A percentile compares a stretch with the other conserved stretches of the same genome.
These are phyloP conservation scores for Gracilaria vermiculophylla DNA, from an alignment of 23 red algal genomes.

Conservation along the genomic window DNA sequence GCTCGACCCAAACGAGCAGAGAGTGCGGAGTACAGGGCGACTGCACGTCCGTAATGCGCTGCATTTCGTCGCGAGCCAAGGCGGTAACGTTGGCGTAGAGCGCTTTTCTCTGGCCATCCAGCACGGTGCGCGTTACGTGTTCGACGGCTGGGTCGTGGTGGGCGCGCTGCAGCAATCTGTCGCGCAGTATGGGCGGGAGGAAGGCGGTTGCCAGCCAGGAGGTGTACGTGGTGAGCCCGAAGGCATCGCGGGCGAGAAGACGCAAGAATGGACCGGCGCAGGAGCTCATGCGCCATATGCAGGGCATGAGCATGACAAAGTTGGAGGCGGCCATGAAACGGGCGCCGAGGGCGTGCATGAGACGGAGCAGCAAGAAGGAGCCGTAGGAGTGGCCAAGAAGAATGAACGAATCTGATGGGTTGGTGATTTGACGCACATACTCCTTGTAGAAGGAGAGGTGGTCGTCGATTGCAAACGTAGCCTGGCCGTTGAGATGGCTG, in stretches of 20 bases:
- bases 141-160: constrained; percentile 11
- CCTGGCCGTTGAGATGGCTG: constrained; percentile 46
- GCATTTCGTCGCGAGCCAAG: constrained; percentile 52
- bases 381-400: constrained; percentile 62
- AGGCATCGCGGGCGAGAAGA: background rate
- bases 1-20: constrained; percentile 33
- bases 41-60: constrained; percentile 8
- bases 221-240: background rate
- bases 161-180: background rate
- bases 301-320: constrained; percentile 68
- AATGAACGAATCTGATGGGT: background rate
- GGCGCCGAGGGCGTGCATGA: constrained; percentile 6
- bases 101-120: constrained; percentile 38
- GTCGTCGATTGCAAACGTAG: constrained; percentile 51
- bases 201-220: constrained; percentile 6
- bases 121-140: background rate
- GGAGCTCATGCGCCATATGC: constrained; percentile 23
- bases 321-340: background rate
- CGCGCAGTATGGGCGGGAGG: constrained; percentile 15
- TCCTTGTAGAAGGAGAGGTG: constrained; percentile 34
- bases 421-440: constrained; percentile 43
- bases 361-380: constrained; percentile 19
- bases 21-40: background rate
- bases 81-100: constrained; percentile 30
- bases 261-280: constrained; percentile 16